Conservation (phyloP, 225 moss, liverwort and hornwort species). For the Pseudoscleropodium purum region DNA sequence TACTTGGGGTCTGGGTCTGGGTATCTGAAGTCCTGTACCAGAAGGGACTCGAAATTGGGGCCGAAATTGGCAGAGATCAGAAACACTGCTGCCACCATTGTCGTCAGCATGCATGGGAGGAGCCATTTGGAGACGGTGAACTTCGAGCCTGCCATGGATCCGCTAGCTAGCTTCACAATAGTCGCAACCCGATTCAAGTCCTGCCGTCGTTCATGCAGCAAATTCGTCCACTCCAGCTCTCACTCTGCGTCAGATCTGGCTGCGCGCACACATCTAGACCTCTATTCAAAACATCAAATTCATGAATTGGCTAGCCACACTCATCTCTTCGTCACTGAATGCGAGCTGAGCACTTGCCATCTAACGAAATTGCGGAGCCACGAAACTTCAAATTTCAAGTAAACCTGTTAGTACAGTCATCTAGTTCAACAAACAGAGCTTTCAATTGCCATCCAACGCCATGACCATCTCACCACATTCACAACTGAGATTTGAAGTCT, state of each 20-base stretch:
- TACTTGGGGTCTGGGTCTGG: background rate
- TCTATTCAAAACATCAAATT: background rate
- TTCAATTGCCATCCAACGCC: background rate
- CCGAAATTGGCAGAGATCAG: background rate
- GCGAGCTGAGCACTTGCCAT: background rate
- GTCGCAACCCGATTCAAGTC: background rate
- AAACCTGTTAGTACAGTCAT: too few species aligned
- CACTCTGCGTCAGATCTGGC: background rate
- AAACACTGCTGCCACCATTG: background rate
- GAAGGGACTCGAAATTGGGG: background rate
- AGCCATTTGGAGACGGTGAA: background rate
- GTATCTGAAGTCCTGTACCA: background rate
- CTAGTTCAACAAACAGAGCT: too few species aligned
- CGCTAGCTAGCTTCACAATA: background rate
- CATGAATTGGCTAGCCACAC: background rate
- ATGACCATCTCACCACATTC: background rate
- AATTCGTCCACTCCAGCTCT: background rate
- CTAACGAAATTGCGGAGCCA: background rate
- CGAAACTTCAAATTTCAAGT: background rate
- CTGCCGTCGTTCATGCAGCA: too few species aligned
- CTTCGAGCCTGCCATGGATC: background rate
- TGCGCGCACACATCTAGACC: background rate
- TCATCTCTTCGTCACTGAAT: background rate
- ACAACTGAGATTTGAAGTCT: background rate
- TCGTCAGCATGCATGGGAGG: background rate